phyloP scores from a whole-genome alignment of 73 alveolate species.

The Blepharisma japonicum region DNA sequence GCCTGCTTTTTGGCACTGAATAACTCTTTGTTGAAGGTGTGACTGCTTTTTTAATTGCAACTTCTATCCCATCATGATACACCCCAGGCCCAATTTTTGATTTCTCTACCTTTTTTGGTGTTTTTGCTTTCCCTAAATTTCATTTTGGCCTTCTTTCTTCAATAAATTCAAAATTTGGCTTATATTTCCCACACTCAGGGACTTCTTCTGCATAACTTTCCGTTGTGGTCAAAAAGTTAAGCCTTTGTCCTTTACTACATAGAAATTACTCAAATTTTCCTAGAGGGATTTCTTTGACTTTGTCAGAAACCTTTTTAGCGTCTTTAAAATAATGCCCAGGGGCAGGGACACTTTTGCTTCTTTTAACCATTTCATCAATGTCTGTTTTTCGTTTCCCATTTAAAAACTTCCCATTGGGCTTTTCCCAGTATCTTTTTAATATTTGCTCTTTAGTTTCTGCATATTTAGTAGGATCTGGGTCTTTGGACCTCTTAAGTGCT shows the following conservation, averaged over 20 bases:
- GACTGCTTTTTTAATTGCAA: not conserved
- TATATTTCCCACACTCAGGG: constrained; percentile 12
- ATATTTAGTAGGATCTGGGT: constrained; percentile 24
- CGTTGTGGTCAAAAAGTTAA: constrained; percentile 12
- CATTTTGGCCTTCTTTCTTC: not conserved
- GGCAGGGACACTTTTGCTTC: not conserved
- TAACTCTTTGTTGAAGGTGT: not conserved
- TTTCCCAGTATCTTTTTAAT: not conserved
- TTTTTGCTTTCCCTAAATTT: not conserved
- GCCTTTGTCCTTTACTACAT: constrained; percentile 15
- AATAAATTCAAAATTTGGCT: not conserved
- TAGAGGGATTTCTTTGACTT: not conserved
- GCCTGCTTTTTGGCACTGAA: not conserved
- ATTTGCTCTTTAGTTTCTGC: not conserved
- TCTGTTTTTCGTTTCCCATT: not conserved
- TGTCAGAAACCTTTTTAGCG: not conserved
- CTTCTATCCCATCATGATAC: not conserved
- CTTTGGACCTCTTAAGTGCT: not conserved
- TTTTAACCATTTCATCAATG: not conserved
- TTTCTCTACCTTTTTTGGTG: not conserved
- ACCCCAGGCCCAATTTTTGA: constrained; percentile 22
- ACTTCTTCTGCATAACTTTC: constrained; percentile 27
- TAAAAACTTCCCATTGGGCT: constrained; percentile 17
- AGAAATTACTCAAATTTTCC: constrained; percentile 24
- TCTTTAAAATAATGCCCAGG: constrained; percentile 9